A percentile compares a stretch with the other conserved stretches of the same genome.
These are phyloP conservation scores for Xylariaceae sp. DNA, from an alignment of 2,329 filamentous ascomycete species.

Conservation along the genomic window DNA sequence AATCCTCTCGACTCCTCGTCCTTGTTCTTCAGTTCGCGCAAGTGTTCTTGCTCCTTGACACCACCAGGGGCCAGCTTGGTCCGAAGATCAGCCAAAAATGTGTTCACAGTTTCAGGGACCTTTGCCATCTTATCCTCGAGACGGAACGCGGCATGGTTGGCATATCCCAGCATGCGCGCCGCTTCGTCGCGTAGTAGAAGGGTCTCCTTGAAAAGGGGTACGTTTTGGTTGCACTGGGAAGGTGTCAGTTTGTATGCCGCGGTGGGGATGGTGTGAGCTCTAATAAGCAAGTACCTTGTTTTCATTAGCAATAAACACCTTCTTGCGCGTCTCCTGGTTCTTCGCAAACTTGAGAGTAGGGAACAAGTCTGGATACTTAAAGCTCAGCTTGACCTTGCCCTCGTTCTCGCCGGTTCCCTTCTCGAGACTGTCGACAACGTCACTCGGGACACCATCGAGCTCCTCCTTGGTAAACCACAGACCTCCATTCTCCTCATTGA, in stretches of 20 bases:
- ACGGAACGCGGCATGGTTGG: slow-evolving; percentile 67
- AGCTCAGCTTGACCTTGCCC: slow-evolving; percentile 68
- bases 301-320: slow-evolving; percentile 68
- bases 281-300: slow-evolving; percentile 55
- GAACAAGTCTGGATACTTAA: slow-evolving; percentile 80
- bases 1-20: slow-evolving; percentile 57
- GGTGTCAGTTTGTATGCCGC: neutral
- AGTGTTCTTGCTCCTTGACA: slow-evolving; percentile 60
- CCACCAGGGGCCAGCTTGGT: slow-evolving; percentile 63
- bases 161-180: slow-evolving; percentile 70
- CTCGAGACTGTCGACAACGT: slow-evolving; percentile 61
- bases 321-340: slow-evolving; percentile 62
- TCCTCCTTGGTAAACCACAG: slow-evolving; percentile 72
- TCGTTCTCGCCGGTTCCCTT: slow-evolving; percentile 69
- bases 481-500: slow-evolving; percentile 78
- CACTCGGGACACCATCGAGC: slow-evolving; percentile 67
- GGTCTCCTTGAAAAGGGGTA: slow-evolving; percentile 67
- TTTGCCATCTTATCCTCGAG: slow-evolving; percentile 87
- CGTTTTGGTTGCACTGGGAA: slow-evolving; percentile 60
- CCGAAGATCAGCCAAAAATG: slow-evolving; percentile 67
- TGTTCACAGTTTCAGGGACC: slow-evolving; percentile 63
- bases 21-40: slow-evolving; percentile 69
- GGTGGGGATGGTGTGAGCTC: neutral
- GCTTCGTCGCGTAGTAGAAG: slow-evolving; percentile 72
- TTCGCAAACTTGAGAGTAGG: slow-evolving; percentile 72